Percentiles rank a stretch among this genome's conserved stretches.
Conservation (phyloP, 2,329 filamentous ascomycete genomes). For the Talaromyces rugulosus region DNA sequence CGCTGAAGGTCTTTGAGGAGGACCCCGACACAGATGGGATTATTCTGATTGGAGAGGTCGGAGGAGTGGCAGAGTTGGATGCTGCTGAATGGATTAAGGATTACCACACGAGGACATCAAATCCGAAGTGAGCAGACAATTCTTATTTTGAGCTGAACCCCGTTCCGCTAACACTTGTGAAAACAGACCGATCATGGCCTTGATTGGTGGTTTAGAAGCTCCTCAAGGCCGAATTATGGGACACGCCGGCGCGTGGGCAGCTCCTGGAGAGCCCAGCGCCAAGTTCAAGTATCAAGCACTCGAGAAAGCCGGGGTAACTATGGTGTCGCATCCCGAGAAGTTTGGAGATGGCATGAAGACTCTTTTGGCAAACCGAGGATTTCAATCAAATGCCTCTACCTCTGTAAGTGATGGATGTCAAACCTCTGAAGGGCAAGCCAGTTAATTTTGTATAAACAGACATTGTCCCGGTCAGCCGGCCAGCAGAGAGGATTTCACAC, state of each 20-base stretch:
- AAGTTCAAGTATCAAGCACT: slow-evolving; percentile 64
- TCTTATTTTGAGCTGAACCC: not conserved
- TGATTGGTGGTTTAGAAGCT: slow-evolving; percentile 65
- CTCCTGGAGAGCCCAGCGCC: slow-evolving; percentile 62
- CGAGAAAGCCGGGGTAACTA: slow-evolving; percentile 61
- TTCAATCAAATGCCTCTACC: slow-evolving; percentile 15
- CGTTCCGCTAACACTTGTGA: not conserved
- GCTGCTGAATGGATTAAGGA: slow-evolving; percentile 70
- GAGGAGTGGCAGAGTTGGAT: slow-evolving; percentile 64
- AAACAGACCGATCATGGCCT: slow-evolving; percentile 64
- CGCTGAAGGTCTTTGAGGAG: slow-evolving; percentile 60
- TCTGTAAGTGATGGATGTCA: slow-evolving; percentile 16
- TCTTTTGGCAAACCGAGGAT: slow-evolving; percentile 47
- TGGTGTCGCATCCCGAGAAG: slow-evolving; percentile 72
- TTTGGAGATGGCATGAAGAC: slow-evolving; percentile 66
- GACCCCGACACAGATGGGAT: slow-evolving; percentile 68
- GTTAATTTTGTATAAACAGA: slow-evolving; percentile 15
- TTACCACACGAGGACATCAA: slow-evolving; percentile 54
- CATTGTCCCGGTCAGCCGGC: slow-evolving; percentile 17
- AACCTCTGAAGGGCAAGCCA: slow-evolving; percentile 2
- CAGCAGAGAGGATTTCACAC: slow-evolving; percentile 54
- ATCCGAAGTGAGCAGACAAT: slow-evolving; percentile 56
- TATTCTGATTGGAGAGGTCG: slow-evolving; percentile 68
- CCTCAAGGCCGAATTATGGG: slow-evolving; percentile 67
- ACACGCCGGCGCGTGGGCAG: slow-evolving; percentile 70